Percentiles rank a stretch among this genome's conserved stretches.
These are phyloP conservation scores for Yamadazyma sp. DNA, from an alignment of 1,139 yeast species.

Conservation along the genomic window DNA sequence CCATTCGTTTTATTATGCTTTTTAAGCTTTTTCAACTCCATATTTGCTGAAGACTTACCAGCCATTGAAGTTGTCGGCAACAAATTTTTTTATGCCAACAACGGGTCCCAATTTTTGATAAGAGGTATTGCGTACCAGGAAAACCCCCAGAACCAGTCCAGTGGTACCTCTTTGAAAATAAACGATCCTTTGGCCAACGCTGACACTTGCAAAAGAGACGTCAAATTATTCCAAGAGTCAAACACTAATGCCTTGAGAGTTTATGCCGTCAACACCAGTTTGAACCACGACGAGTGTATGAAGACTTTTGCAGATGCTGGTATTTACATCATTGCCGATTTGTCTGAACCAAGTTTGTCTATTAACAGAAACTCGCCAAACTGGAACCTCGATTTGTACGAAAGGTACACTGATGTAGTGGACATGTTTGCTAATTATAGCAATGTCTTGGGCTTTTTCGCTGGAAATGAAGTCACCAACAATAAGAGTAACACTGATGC, in stretches of 20 bases:
- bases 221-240: constrained; percentile 62
- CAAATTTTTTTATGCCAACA: constrained; percentile 44
- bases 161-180: constrained; percentile 39
- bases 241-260: constrained; percentile 71
- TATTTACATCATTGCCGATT: constrained; percentile 75
- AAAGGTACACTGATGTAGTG: constrained; percentile 72
- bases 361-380: constrained; percentile 61
- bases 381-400: constrained; percentile 64
- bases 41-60: constrained; percentile 20
- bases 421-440: constrained; percentile 70
- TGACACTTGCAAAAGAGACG: constrained; percentile 75
- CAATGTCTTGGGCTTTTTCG: constrained; percentile 83
- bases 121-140: constrained; percentile 51
- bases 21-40: constrained; percentile 6
- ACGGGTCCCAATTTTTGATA: constrained; percentile 46
- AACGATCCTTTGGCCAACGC: constrained; percentile 74
- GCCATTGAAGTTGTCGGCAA: constrained; percentile 46
- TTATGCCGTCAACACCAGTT: constrained; percentile 64
- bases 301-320: constrained; percentile 66
- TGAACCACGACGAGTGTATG: constrained; percentile 72
- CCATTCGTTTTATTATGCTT: constrained; percentile 11
- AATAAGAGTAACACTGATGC: constrained; percentile 69
- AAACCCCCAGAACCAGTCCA: constrained; percentile 38
- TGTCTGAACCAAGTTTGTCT: constrained; percentile 64
- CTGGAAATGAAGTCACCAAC: constrained; percentile 90